Base-by-base conservation (phyloP, 805 yeast species). In the Teunomyces funiuensis region DNA sequence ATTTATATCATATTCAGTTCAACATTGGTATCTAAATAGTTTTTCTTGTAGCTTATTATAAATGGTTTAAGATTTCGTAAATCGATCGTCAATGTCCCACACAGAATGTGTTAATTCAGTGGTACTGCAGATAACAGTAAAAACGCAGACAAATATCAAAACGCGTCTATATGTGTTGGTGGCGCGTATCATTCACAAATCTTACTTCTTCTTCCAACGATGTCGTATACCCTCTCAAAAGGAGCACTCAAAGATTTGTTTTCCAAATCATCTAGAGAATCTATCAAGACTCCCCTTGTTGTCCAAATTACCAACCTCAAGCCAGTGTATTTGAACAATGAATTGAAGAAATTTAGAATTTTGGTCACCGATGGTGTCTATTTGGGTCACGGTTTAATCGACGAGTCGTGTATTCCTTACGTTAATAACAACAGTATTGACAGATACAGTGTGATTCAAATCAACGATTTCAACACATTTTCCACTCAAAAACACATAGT, bases 401-500 rank as follows among this genome's bases (percentile, higher is more conserved):
- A 66, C 49, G 58, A 72, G 45, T 71, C 73, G 25, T 65, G 73
- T 33, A 67, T 66, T 40, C 73, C 57, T 58, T 74, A 57, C 52
- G 67, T 48, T 40, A 66, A 60, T 37, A 53, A 58, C 38, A 61
- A 71, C 40, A 77, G 76, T 2, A 63, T 81, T 42, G 65, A 74
- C 42, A 74, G 74, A 48, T 59, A 61, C 37, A 64, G 72, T 29
- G 61, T 76, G 29, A 58, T 78, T 36, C 58, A 65, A 26, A 52
- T 77, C 26, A 59, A 62, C 28, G 65, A 64, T 26, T 77, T 67
- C 46, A 66, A 67, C 28, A 58, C 69, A 22, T 76, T 77, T 58
- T 71, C 74, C 28, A 69, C 73, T 29, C 69, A 65, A 55, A 78
- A 76, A 51, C 72, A 71, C 42, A 74, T 77, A 28, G 53, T 76